phyloP scores from a whole-genome alignment of 371 early-diverging fungal species.

The Fennellomyces sp. region DNA sequence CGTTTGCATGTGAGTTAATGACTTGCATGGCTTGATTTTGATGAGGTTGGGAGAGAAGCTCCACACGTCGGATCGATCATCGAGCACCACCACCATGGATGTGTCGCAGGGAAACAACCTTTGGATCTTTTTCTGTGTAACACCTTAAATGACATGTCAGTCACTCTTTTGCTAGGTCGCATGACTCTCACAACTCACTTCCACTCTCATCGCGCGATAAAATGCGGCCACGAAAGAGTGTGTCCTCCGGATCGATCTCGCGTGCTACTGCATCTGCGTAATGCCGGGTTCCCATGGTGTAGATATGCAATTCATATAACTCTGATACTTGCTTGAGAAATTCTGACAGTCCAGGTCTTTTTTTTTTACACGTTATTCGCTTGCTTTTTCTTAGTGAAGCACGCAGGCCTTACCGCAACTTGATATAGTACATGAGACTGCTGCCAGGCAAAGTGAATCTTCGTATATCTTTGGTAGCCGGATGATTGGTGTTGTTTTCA shows the following conservation, averaged over 20 bases:
- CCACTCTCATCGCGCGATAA: conserved; percentile 96
- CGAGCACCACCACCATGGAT: conserved; percentile 97
- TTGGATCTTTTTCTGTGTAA: conserved; percentile 83
- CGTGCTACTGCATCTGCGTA: conserved; percentile 93
- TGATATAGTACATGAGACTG: conserved; percentile 78
- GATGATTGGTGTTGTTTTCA: conserved; percentile 65
- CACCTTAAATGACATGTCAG: conserved; percentile 46
- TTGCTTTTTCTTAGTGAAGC: background rate
- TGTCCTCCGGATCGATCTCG: conserved; percentile 86
- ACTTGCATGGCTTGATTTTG: conserved; percentile 87
- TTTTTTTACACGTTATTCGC: background rate
- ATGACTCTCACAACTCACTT: conserved; percentile 45
- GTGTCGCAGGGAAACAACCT: conserved; percentile 96
- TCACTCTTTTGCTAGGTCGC: background rate
- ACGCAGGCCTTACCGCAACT: conserved; percentile 59
- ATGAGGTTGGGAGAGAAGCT: conserved; percentile 89
- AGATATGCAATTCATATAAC: conserved; percentile 96
- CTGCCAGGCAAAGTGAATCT: conserved; percentile 77
- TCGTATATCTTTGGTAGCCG: conserved; percentile 67
- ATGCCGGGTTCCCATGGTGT: conserved; percentile 97
- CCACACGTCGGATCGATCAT: conserved; percentile 99
- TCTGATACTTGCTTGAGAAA: conserved; percentile 76
- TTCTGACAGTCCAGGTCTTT: conserved; percentile 75
- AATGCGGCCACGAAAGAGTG: conserved; percentile 89
- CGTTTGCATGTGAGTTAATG: background rate